Base-by-base conservation (phyloP, 306 rosid species). In the Parietaria judaica region DNA sequence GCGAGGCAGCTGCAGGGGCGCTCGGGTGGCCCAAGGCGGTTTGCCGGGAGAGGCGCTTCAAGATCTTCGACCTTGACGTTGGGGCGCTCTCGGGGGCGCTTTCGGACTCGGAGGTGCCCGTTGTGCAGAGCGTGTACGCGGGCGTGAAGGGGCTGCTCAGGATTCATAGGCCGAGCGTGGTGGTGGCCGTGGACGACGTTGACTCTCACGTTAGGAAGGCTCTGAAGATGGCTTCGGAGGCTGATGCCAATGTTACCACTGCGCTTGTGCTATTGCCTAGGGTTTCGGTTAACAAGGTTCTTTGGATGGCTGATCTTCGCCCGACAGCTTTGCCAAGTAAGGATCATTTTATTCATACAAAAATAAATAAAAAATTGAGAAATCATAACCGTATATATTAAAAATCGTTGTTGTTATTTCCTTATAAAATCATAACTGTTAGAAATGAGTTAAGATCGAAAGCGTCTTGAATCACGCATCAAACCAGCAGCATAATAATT, bases 251-350 rank as follows among this genome's bases (percentile, higher is more conserved):
- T 66, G 71, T 23, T 0, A 37, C 9, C 5, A 92, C 97, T 3
- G 61, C 87, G 16, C 60, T 92, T 49, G 82, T 88, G 79, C 87
- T 84, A 68, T 61, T 92, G 36, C 99, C 90, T 2, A 77, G 83
- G 56, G 67, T 84, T 36, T 86, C 99, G 7, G 51, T 92, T 4
- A 45, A 90, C 1, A 83, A 77, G 62, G 99, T 84, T 70, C 97
- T 88, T 64, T 92, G 99, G 99, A 92, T 88, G 95, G 90, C 94
- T 72, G 94, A 92, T 81, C 79, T 92, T 13, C 80, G 95, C 58
- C 54, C 96, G 12, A 82, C 94, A 13, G 82, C 99, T 43, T 65
- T 92, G 67, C 90, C 96, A 72, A 71, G 99, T 92, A 88, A 78
- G 90, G 65, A 48, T 4, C 8, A 46, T 46, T 46, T 46, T 46